Evolutionary conservation across 805 yeast genomes (phyloP).

Genomic region (Starmera pachycereana): DNA sequence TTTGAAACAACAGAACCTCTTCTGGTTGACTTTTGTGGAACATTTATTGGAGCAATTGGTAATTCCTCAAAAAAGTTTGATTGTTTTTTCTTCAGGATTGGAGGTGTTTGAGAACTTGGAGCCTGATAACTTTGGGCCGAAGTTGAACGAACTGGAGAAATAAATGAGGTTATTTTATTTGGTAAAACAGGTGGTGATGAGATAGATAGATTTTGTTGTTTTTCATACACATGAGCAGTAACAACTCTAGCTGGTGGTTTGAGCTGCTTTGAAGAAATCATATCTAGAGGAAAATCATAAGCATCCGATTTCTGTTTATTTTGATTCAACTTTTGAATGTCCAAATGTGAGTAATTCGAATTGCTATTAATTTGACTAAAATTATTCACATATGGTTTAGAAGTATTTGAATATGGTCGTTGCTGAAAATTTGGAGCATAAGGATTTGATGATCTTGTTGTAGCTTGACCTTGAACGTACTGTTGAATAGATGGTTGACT

Average conservation of each 20-base stretch:
- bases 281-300: constrained; percentile 58
- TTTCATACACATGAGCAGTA: neutral
- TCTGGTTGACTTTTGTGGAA: constrained; percentile 8
- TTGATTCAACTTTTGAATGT: constrained; percentile 25
- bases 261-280: constrained; percentile 29
- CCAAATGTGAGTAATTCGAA: constrained; percentile 8
- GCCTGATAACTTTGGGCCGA: neutral
- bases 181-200: constrained; percentile 7
- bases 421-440: constrained; percentile 1
- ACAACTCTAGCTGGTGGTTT: constrained; percentile 2
- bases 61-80: constrained; percentile 48
- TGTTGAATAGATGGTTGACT: neutral
- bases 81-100: constrained; percentile 21
- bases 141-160: constrained; percentile 7
- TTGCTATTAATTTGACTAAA: neutral
- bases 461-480: neutral
- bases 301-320: constrained; percentile 62
- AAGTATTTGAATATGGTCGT: neutral
- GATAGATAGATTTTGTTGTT: constrained; percentile 1
- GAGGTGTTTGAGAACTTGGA: constrained; percentile 6
- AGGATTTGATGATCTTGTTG: neutral
- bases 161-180: neutral
- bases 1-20: constrained; percentile 1
- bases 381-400: neutral
- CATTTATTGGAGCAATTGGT: constrained; percentile 29